Conservation (phyloP, 305 asterid genomes). For the Fraxinus latifolia region DNA sequence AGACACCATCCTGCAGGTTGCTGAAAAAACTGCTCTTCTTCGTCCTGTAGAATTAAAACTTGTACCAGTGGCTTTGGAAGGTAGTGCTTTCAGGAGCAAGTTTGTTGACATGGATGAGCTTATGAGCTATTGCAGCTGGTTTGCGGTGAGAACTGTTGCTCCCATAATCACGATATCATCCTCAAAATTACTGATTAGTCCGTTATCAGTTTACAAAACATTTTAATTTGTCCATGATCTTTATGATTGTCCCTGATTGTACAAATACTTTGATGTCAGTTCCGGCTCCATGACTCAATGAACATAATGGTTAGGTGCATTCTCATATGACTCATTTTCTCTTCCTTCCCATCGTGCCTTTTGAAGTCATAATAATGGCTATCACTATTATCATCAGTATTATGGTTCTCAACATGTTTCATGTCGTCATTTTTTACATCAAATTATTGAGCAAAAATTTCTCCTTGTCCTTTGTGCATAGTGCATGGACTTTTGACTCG, state of each 20-base stretch:
- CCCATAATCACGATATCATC: conserved; percentile 14
- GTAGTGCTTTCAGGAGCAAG: conserved; percentile 87
- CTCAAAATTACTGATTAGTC: conserved; percentile 3
- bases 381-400: conserved; percentile 7
- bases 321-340: conserved; percentile 16
- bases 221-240: conserved; percentile 22
- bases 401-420: neutral
- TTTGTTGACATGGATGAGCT: conserved; percentile 88
- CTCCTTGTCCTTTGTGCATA: neutral
- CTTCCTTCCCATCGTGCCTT: conserved; percentile 3
- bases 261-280: neutral
- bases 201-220: neutral
- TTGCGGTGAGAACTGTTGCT: conserved; percentile 67
- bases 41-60: conserved; percentile 83
- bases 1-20: conserved; percentile 56
- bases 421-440: neutral
- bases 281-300: conserved; percentile 12
- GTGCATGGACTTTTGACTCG: neutral
- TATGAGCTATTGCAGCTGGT: conserved; percentile 97
- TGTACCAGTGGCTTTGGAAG: conserved; percentile 86
- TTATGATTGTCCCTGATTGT: neutral
- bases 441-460: conserved; percentile 4
- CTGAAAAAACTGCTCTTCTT: conserved; percentile 93
- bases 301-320: neutral
- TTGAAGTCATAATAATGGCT: neutral